Percentiles rank a stretch among this genome's conserved stretches.
phyloP scores from a whole-genome alignment of 768 basidiomycete species.

The Naematelia aurantialba region DNA sequence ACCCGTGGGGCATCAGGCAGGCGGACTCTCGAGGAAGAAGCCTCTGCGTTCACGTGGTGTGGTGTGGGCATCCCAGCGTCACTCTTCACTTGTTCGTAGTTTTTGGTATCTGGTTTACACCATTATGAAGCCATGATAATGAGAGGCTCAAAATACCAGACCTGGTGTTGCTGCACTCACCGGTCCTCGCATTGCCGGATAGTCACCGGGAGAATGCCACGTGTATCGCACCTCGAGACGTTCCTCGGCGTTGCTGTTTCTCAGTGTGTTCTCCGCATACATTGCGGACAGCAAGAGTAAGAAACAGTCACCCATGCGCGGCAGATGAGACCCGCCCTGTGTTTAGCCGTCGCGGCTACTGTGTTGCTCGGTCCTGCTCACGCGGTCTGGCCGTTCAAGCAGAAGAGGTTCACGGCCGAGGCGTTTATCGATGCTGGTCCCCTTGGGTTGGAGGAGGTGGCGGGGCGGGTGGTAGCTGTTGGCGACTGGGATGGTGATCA shows the following conservation, averaged over 20 bases:
- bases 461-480: slow-evolving; percentile 74
- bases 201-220: background rate
- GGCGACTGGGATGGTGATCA: slow-evolving; percentile 97
- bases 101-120: no score
- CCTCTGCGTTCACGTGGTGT: background rate
- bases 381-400: slow-evolving; percentile 73
- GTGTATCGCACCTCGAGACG: background rate
- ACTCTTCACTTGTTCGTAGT: no score
- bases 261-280: no score
- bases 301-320: background rate
- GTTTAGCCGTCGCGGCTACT: background rate
- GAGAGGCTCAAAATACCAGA: no score
- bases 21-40: background rate
- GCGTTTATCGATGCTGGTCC: slow-evolving; percentile 73
- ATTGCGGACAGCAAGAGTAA: no score
- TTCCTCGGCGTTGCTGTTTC: background rate
- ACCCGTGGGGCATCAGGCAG: slow-evolving; percentile 57
- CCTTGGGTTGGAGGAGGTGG: slow-evolving; percentile 61
- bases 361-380: background rate
- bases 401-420: slow-evolving; percentile 80
- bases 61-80: background rate
- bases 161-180: no score
- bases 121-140: no score
- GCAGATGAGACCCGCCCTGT: background rate
- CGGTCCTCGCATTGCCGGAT: background rate